phyloP scores from a whole-genome alignment of 768 basidiomycete genomes.

The Xanthoconium purpureum region DNA sequence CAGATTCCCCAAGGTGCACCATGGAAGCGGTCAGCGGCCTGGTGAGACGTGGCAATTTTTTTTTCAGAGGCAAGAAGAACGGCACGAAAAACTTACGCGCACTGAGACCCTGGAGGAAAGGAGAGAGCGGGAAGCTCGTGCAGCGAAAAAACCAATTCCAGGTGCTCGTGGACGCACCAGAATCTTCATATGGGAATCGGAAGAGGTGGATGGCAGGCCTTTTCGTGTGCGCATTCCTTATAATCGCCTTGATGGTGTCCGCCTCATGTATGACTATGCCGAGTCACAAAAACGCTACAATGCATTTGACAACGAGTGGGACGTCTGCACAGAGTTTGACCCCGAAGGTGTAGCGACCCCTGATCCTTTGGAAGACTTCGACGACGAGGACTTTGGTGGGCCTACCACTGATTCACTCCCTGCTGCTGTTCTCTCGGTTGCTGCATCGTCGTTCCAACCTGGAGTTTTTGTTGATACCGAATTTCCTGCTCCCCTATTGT shows the following conservation, averaged over 20 bases:
- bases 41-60: not conserved
- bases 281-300: not conserved
- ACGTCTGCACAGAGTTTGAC: not conserved
- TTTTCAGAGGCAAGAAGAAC: not conserved
- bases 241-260: not conserved
- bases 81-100: not conserved
- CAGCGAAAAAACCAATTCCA: not conserved
- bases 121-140: not conserved
- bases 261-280: not conserved
- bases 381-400: too few species aligned
- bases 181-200: not conserved
- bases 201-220: not conserved
- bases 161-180: not conserved
- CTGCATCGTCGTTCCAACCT: too few species aligned
- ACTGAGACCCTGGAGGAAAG: not conserved
- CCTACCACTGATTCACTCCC: too few species aligned
- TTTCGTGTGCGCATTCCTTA: not conserved
- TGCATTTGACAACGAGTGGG: not conserved
- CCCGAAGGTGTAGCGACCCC: not conserved
- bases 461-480: too few species aligned
- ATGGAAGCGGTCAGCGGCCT: not conserved
- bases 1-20: not conserved
- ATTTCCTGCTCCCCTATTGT: too few species aligned
- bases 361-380: too few species aligned
- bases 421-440: too few species aligned